Evolutionary conservation across 2,329 filamentous ascomycete genomes (phyloP).

Genomic region (Boeremia exigua): DNA sequence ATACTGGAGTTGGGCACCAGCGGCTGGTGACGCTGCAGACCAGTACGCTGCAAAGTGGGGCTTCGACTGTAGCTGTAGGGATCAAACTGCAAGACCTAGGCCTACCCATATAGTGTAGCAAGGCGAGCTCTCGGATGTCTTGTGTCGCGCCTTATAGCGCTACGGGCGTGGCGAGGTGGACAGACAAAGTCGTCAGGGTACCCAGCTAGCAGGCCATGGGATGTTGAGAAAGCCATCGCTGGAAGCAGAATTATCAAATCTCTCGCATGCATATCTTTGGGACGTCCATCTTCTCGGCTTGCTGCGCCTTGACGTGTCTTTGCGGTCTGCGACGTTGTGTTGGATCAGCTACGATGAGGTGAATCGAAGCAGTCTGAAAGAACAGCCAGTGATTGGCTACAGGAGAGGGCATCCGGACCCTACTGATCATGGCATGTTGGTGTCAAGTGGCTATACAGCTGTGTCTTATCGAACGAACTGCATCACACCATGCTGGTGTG

Average conservation of each 20-base stretch:
- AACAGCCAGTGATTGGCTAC: constrained; percentile 1
- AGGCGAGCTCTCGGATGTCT: too few relatives aligned
- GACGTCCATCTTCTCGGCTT: background rate
- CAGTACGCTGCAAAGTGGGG: background rate
- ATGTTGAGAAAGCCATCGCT: background rate
- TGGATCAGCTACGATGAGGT: background rate
- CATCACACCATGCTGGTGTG: background rate
- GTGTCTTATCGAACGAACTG: background rate
- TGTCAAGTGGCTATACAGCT: background rate
- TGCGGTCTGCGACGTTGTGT: constrained; percentile 8
- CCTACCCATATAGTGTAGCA: background rate
- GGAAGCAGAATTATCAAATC: background rate
- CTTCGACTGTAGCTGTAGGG: too few relatives aligned
- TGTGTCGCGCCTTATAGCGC: too few relatives aligned
- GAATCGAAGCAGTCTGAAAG: background rate
- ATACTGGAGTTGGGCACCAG: background rate
- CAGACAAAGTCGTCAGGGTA: background rate
- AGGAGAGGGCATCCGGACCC: background rate
- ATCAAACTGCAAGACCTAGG: too few relatives aligned
- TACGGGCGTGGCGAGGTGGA: too few relatives aligned
- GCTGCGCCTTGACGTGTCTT: background rate
- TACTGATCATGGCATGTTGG: background rate
- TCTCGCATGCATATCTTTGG: background rate
- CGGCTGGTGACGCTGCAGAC: background rate
- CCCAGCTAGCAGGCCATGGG: background rate